Base-by-base conservation (phyloP, 106 monocot species). In the Acorus calamus region DNA sequence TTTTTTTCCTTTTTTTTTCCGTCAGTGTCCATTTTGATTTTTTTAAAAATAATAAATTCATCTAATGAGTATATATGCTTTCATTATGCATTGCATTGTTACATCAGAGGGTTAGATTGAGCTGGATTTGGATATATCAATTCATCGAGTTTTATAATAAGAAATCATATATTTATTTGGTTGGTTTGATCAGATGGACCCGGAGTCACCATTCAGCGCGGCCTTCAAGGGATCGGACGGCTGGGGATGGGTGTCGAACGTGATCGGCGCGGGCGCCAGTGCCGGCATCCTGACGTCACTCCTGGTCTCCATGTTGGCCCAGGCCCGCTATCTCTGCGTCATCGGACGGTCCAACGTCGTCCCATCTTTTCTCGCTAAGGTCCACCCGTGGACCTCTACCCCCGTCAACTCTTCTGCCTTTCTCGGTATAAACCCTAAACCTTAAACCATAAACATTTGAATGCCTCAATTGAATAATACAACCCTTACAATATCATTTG, bases 281-380 rank as follows among this genome's bases (percentile, higher is more conserved):
- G 74, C 88, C 46, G 96, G 96, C 6, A 88, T 91, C 54, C 61
- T 88, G 41, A 91, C 96, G 44, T 91, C 88, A 1, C 59, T 98
- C 4, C 45, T 98, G 54, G 96, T 98, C 2, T 53, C 96, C 3
- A 92, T 92, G 96, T 56, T 98, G 42, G 91, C 91, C 12, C 96
- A 98, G 69, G 88, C 96, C 43, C 82, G 96, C 2, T 98, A 98
- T 66, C 78, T 98, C 3, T 91, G 91, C 73, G 91, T 91, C 41
- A 85, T 98, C 57, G 96, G 76, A 6, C 87, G 96, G 62, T 80
- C 96, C 47, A 66, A 70, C 48, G 81, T 91, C 2, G 59, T 85
- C 10, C 96, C 91, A 0, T 42, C 78, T 2, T 91, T 84, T 82
- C 65, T 98, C 58, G 96, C 96, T 62, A 41, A 66, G 7, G 83